Evolutionary conservation across 352 stramenopile species (phyloP).

Genomic region (Phytopythium montanum): DNA sequence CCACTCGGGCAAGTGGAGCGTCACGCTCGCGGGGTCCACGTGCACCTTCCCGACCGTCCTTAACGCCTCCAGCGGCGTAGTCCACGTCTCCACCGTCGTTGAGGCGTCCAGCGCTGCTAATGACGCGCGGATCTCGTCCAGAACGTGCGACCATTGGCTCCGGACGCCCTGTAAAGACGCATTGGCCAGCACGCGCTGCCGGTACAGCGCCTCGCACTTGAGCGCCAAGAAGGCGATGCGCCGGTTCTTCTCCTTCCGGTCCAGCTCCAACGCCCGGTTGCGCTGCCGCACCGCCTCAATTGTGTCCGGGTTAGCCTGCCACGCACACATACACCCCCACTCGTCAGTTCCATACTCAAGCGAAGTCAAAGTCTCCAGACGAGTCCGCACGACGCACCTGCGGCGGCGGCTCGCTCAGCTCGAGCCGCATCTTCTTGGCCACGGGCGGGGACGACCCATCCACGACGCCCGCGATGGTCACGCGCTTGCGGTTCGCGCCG

Average conservation of each 20-base stretch:
- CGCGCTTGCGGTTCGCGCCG: constrained; percentile 22
- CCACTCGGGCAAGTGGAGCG: constrained; percentile 62
- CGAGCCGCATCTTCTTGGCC: constrained; percentile 67
- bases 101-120: constrained; percentile 15
- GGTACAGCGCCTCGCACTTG: constrained; percentile 73
- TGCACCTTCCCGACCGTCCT: constrained; percentile 42
- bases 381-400: constrained; percentile 27
- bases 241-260: constrained; percentile 81
- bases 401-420: constrained; percentile 48
- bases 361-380: not conserved
- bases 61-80: constrained; percentile 24
- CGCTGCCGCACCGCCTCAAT: constrained; percentile 69
- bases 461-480: constrained; percentile 9
- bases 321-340: too few relatives aligned
- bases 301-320: constrained; percentile 66
- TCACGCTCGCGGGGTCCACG: constrained; percentile 37
- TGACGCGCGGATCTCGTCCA: constrained; percentile 48
- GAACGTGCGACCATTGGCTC: constrained; percentile 59
- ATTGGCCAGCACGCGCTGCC: constrained; percentile 37
- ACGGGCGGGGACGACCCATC: constrained; percentile 6
- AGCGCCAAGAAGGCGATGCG: constrained; percentile 59
- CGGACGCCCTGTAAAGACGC: constrained; percentile 54
- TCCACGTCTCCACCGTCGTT: constrained; percentile 25
- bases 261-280: constrained; percentile 71
- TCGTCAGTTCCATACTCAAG: not conserved